Conservation (phyloP, 2,329 filamentous ascomycete genomes). For the Ceratocystis albifundus region DNA sequence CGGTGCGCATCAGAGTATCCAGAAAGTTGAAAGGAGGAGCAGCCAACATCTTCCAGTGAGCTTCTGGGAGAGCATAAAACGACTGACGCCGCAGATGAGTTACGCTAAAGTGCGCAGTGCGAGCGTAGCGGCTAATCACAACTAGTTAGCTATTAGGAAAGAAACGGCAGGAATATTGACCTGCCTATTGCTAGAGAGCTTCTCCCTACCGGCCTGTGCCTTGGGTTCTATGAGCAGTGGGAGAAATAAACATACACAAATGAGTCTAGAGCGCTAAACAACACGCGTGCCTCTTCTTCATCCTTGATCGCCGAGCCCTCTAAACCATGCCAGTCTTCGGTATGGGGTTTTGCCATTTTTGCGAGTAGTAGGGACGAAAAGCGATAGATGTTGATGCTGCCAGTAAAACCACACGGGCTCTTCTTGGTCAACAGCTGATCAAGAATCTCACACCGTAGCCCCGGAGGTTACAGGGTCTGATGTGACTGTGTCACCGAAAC, state of each 20-base stretch:
- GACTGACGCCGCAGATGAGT: constrained; percentile 83
- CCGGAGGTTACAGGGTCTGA: constrained; percentile 2
- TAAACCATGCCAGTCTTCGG: constrained; percentile 20
- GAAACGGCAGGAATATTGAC: not conserved
- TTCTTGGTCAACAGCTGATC: not conserved
- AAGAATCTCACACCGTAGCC: constrained; percentile 4
- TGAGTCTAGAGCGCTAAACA: constrained; percentile 76
- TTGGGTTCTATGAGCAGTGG: not conserved
- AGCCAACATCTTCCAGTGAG: constrained; percentile 74
- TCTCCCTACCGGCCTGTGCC: not conserved
- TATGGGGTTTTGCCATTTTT: not conserved
- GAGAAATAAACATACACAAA: constrained; percentile 55
- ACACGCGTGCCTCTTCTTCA: constrained; percentile 65
- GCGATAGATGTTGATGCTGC: not conserved
- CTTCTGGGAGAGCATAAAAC: constrained; percentile 79
- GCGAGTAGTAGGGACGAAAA: not conserved
- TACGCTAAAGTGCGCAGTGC: constrained; percentile 74
- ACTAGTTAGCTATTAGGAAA: not conserved
- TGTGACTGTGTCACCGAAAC: not conserved
- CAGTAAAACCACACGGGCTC: not conserved
- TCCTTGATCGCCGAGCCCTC: constrained; percentile 36
- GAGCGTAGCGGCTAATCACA: constrained; percentile 61
- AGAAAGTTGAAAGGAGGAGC: constrained; percentile 72
- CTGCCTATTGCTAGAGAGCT: not conserved
- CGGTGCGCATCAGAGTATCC: constrained; percentile 64